Conservation (phyloP, 2,329 filamentous ascomycete genomes). For the Macroventuria anomochaeta region DNA sequence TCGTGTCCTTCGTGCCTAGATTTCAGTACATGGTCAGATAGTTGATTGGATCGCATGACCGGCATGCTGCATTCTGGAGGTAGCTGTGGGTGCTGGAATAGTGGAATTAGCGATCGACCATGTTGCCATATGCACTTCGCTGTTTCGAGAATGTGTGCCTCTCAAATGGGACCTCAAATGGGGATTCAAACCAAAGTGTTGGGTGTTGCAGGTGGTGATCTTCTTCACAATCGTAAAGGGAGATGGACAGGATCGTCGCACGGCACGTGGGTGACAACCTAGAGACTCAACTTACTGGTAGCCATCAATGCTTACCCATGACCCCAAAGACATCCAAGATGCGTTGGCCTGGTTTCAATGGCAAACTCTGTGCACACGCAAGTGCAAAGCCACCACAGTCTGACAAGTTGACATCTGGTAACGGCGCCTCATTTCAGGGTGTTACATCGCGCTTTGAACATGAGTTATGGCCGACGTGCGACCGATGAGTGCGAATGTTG, state of each 20-base stretch:
- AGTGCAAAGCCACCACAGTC: constrained; percentile 19
- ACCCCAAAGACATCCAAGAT: background rate
- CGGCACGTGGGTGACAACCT: constrained; percentile 17
- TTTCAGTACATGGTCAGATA: background rate
- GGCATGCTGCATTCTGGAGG: constrained; percentile 6
- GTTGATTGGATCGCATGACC: constrained; percentile 9
- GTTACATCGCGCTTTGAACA: constrained; percentile 27
- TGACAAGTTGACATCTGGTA: constrained; percentile 21
- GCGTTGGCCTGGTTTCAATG: constrained; percentile 13
- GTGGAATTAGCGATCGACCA: constrained; percentile 16
- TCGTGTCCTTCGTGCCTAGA: constrained; percentile 1
- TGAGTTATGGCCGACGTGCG: constrained; percentile 12
- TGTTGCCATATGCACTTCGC: constrained; percentile 20
- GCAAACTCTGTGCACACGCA: constrained; percentile 15
- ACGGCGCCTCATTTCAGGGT: constrained; percentile 25
- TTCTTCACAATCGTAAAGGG: constrained; percentile 15
- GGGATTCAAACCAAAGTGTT: constrained; percentile 10
- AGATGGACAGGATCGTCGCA: constrained; percentile 16
- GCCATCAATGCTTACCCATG: constrained; percentile 5
- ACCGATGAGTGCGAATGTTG: background rate
- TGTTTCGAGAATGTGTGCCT: constrained; percentile 14
- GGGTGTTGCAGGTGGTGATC: constrained; percentile 19
- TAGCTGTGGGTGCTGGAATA: constrained; percentile 10
- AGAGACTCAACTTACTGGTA: constrained; percentile 1
- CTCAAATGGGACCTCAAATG: constrained; percentile 21